phyloP scores from a whole-genome alignment of 257 asterid genomes.

The Lavandula angustifolia region DNA sequence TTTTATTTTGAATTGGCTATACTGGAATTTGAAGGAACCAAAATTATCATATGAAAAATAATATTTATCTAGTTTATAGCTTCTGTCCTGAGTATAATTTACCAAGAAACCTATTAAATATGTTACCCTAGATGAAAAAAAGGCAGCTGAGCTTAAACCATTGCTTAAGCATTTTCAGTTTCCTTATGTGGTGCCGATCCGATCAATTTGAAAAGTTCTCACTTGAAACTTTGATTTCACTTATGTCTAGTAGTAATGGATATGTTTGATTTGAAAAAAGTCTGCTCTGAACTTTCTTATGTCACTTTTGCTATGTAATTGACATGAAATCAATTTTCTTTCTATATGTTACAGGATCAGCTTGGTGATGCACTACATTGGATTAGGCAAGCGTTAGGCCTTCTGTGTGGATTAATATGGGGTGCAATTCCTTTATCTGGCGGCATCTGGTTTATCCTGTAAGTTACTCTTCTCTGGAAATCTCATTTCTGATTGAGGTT shows the following conservation, averaged over 20 bases:
- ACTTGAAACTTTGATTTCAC: constrained; percentile 3
- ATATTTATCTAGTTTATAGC: too few species aligned
- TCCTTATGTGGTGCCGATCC: too few species aligned
- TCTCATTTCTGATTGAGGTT: constrained; percentile 23
- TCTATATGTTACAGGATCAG: constrained; percentile 69
- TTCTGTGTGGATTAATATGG: constrained; percentile 81
- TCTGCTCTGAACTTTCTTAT: not conserved
- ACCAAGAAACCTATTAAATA: too few species aligned
- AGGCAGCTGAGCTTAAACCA: too few species aligned
- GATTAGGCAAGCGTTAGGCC: constrained; percentile 85
- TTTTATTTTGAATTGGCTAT: too few species aligned
- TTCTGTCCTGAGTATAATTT: too few species aligned
- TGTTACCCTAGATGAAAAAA: too few species aligned
- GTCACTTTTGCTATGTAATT: constrained; percentile 7
- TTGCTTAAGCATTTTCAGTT: too few species aligned
- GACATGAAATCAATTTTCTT: constrained; percentile 19
- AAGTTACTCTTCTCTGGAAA: constrained; percentile 39
- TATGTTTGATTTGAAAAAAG: constrained; percentile 12
- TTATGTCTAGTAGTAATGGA: constrained; percentile 11
- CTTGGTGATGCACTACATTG: constrained; percentile 91
- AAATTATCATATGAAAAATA: too few species aligned
- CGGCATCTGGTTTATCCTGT: constrained; percentile 86
- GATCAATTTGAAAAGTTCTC: constrained; percentile 14
- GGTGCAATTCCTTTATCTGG: constrained; percentile 94
- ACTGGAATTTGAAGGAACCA: too few species aligned